phyloP scores from a whole-genome alignment of 805 yeast species.

The Candida sithepensis region DNA sequence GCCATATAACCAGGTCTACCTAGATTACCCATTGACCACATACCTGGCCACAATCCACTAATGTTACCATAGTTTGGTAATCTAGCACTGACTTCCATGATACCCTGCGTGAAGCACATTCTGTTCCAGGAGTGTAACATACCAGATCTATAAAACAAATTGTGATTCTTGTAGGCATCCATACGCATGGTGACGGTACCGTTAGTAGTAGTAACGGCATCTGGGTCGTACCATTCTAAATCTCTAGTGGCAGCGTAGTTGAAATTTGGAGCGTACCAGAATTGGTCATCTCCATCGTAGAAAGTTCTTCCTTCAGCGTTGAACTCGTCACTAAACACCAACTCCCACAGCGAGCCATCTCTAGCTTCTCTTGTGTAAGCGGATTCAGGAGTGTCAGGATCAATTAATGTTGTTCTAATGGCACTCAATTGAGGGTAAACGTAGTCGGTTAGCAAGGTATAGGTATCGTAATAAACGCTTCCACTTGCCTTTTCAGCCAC shows the following conservation, averaged over 20 bases:
- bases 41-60: conserved; percentile 93
- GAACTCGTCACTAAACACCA: conserved; percentile 90
- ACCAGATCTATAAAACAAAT: conserved; percentile 80
- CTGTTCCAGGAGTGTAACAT: conserved; percentile 93
- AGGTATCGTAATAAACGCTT: conserved; percentile 18
- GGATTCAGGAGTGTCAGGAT: conserved; percentile 63
- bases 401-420: conserved; percentile 58
- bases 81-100: conserved; percentile 68
- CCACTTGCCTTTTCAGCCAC: conserved; percentile 33
- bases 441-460: conserved; percentile 51
- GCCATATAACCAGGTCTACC: conserved; percentile 90
- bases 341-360: conserved; percentile 65
- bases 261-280: conserved; percentile 80
- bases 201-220: conserved; percentile 71
- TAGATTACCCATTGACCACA: conserved; percentile 91
- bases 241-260: conserved; percentile 86
- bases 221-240: conserved; percentile 94
- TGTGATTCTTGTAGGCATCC: conserved; percentile 82
- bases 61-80: conserved; percentile 77
- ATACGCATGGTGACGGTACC: conserved; percentile 67
- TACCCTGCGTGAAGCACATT: conserved; percentile 84
- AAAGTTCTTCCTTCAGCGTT: conserved; percentile 86
- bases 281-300: conserved; percentile 88
- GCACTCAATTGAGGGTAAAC: conserved; percentile 55
- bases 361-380: conserved; percentile 44